Evolutionary conservation across 2,329 filamentous ascomycete species (phyloP), one percentile per base, ranked within the genome.

Genomic region (Geosmithia morbida): DNA sequence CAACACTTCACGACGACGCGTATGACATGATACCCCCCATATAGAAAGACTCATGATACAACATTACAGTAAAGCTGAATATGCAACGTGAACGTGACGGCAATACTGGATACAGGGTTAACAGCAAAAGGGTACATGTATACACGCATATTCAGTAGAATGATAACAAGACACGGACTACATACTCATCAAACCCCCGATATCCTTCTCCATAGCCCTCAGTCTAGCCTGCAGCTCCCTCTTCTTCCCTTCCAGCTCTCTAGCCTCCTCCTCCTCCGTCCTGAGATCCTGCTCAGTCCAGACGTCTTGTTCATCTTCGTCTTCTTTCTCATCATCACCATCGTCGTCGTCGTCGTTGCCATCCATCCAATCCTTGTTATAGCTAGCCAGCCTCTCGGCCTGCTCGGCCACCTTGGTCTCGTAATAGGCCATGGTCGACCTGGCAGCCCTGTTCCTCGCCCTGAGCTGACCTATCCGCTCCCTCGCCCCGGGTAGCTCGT

Each of bases 351-450:
- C 72, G 2, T 74, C 72, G 40, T 78, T 71, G 16, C 70, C 70
- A 43, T 69, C 72, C 57, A 71, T 72, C 54, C 72, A 71, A 29
- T 79, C 75, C 51, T 75, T 72, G 54, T 88, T 88, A 72, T 90
- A 81, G 49, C 73, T 74, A 49, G 83, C 80, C 51, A 97, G 61
- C 56, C 87, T 78, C 49, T 78, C 75, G 11, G 79, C 73, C 66
- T 95, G 90, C 57, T 84, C 80, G 7, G 79, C 76, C 2, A 97
- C 86, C 48, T 82, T 81, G 13, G 74, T 72, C 65, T 97, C 89
- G 56, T 95, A 88, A 55, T 87, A 84, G 11, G 75, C 77, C 56
- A 92, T 71, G 19, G 88, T 95, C 44, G 79, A 79, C 30, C 72
- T 72, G 50, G 92, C 75, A 56, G 86, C 74, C 40, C 77, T 72